phyloP scores from a whole-genome alignment of 805 yeast genomes.

The Lipomyces orientalis region DNA sequence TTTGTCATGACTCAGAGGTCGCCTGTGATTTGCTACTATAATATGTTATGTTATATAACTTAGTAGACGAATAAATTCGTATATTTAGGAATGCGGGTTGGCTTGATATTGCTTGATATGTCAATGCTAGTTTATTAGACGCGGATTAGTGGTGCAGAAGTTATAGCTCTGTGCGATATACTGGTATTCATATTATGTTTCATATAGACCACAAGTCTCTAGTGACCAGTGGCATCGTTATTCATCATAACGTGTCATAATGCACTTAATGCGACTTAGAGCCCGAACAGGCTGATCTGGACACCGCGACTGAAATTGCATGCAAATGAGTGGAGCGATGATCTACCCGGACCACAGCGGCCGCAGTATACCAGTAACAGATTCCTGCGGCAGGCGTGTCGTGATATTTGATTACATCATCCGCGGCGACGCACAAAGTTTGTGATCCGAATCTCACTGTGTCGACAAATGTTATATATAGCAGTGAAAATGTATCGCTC shows the following conservation, averaged over 20 bases:
- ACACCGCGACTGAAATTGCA: background rate
- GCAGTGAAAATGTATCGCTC: background rate
- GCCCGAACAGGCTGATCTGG: background rate
- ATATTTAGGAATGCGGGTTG: background rate
- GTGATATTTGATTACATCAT: background rate
- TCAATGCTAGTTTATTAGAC: background rate
- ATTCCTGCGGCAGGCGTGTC: background rate
- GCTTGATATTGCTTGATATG: no score
- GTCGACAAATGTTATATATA: background rate
- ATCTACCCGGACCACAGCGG: background rate
- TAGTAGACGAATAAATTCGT: background rate
- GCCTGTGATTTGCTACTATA: background rate
- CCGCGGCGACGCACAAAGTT: background rate
- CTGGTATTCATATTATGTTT: background rate
- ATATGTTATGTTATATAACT: background rate
- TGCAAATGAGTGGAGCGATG: background rate
- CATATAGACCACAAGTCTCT: no score
- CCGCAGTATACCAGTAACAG: background rate
- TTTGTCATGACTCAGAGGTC: conserved; percentile 23
- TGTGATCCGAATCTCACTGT: background rate
- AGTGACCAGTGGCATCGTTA: no score
- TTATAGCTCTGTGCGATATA: background rate
- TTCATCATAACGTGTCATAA: no score
- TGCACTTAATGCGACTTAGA: background rate
- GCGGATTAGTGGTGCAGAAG: background rate